Evolutionary conservation across 1,284 basidiomycete genomes (phyloP).

Genomic region (Apiotrichum montevideense): DNA sequence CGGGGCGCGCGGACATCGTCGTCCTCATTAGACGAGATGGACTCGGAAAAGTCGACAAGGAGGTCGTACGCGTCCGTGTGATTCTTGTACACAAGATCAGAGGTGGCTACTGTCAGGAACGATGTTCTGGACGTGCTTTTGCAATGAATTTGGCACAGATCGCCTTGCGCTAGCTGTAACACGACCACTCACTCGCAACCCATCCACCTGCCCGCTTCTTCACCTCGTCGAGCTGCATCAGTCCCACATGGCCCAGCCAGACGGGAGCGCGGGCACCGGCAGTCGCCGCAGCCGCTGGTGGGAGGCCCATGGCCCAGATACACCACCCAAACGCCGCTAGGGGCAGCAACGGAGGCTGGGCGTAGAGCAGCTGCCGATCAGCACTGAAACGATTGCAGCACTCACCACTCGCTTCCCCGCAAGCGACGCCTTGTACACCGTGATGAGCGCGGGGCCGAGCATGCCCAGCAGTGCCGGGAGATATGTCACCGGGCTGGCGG

Average conservation of each 20-base stretch:
- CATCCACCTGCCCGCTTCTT: constrained; percentile 32
- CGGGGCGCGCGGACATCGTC: constrained; percentile 12
- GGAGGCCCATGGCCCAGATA: constrained; percentile 34
- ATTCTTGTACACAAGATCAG: constrained; percentile 36
- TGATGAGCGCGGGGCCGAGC: constrained; percentile 35
- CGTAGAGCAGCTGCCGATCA: constrained; percentile 33
- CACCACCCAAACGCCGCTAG: constrained; percentile 38
- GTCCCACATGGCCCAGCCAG: constrained; percentile 38
- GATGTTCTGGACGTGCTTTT: too few relatives aligned
- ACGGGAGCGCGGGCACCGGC: constrained; percentile 12
- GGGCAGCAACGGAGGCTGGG: constrained; percentile 35
- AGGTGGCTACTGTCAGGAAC: constrained; percentile 28
- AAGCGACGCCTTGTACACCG: constrained; percentile 36
- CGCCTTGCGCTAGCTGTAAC: too few relatives aligned
- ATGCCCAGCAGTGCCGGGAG: constrained; percentile 30
- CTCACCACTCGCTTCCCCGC: constrained; percentile 36
- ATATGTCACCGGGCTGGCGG: constrained; percentile 31
- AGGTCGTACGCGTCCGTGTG: constrained; percentile 37
- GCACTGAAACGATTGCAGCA: background rate
- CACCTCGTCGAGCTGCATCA: constrained; percentile 36
- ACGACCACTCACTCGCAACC: constrained; percentile 36
- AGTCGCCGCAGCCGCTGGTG: constrained; percentile 20
- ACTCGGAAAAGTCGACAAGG: constrained; percentile 38
- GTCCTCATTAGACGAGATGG: constrained; percentile 8
- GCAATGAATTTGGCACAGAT: too few relatives aligned